Evolutionary conservation across 2,329 filamentous ascomycete species (phyloP), one percentile per base, ranked within the genome.

Genomic region (Aureobasidium musti): DNA sequence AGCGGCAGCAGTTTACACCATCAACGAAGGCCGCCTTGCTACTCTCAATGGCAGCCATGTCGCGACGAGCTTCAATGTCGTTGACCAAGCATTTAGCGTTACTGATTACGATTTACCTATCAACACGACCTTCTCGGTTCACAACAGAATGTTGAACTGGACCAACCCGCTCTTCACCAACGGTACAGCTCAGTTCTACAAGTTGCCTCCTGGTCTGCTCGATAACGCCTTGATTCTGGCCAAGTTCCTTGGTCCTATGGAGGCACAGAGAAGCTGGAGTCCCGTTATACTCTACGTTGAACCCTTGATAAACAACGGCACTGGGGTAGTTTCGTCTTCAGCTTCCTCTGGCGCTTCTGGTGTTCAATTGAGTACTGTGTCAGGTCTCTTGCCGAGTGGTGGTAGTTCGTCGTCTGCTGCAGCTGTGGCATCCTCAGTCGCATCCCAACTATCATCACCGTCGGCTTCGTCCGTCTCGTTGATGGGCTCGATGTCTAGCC

Each of bases 161-260:
- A 73, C 70, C 8, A 76, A 75, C 59, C 61, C 71, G 1, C 70
- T 68, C 3, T 77, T 78, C 68, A 70, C 71, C 14, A 68, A 70
- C 28, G 73, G 73, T 10, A 68, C 70, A 13, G 75, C 75, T 17
- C 68, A 72, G 28, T 77, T 77, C 64, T 78, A 72, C 68, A 72
- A 72, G 50, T 66, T 69, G 13, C 72, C 72, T n/a, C 65, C 71
- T 1, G 69, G 63, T 37, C 57, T 71, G 19, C 63, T 72, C 17
- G 71, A 72, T 13, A 73, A 72, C 35, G 71, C 72, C 2, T 68
- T 71, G 35, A 71, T 77, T 37, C 54, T 76, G 39, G 73, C 70
- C 10, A 71, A 72, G 11, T 72, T 77, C 39, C 68, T 70, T 26
- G 74, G 75, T 2, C 64, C 68, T 1, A 68, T 71, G 59, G 68